Percentiles rank a stretch among this genome's conserved stretches.
phyloP scores from a whole-genome alignment of 2,329 filamentous ascomycete genomes.

The Talaromyces atroroseus region DNA sequence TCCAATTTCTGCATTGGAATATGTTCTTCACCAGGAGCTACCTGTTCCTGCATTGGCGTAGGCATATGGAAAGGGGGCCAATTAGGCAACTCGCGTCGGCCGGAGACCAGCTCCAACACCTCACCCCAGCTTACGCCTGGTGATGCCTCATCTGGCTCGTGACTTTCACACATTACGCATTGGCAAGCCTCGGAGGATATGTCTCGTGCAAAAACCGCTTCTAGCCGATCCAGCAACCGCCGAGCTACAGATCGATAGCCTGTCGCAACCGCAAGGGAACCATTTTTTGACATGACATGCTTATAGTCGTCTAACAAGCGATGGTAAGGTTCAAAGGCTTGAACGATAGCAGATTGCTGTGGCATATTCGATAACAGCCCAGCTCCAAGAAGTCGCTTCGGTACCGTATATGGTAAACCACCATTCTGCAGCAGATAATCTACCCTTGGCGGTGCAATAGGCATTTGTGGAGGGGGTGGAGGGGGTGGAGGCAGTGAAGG shows the following conservation, averaged over 20 bases:
- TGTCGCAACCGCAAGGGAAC: constrained; percentile 89
- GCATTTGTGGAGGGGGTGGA: constrained; percentile 63
- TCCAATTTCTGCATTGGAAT: constrained; percentile 73
- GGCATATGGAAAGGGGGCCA: constrained; percentile 85
- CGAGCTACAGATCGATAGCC: constrained; percentile 93
- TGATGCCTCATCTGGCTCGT: constrained; percentile 52
- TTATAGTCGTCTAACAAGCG: constrained; percentile 81
- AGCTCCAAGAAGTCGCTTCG: constrained; percentile 61
- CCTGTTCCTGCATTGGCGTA: constrained; percentile 51
- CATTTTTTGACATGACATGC: constrained; percentile 72
- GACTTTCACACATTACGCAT: constrained; percentile 75
- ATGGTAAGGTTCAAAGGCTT: constrained; percentile 76
- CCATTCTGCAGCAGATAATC: constrained; percentile 91
- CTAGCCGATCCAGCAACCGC: constrained; percentile 78
- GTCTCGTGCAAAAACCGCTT: constrained; percentile 90
- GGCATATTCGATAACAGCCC: constrained; percentile 52
- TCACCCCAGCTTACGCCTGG: constrained; percentile 86
- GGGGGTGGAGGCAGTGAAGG: constrained; percentile 59
- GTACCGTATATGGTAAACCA: constrained; percentile 65
- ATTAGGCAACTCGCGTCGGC: constrained; percentile 73
- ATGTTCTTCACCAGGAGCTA: constrained; percentile 49
- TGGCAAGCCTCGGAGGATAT: constrained; percentile 79
- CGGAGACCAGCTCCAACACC: constrained; percentile 86
- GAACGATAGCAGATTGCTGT: constrained; percentile 60
- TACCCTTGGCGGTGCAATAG: constrained; percentile 69